Conservation (phyloP, 1,284 basidiomycete genomes). For the Naganishia albida region DNA sequence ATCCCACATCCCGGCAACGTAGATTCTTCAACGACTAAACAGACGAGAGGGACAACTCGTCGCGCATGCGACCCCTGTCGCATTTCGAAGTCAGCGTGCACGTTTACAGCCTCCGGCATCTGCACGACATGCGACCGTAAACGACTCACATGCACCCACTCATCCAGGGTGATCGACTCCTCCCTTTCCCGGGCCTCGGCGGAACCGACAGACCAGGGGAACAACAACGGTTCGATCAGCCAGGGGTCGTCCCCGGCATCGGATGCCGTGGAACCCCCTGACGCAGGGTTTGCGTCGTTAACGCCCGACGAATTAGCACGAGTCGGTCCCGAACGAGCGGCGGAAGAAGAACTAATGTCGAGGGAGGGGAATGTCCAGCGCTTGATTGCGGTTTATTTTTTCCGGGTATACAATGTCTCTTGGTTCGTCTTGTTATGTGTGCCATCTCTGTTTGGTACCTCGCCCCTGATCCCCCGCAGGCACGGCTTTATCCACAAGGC, state of each 20-base stretch:
- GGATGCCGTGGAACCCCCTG: background rate
- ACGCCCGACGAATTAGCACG: conserved; percentile 7
- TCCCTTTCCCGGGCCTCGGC: too few relatives aligned
- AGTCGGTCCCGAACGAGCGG: background rate
- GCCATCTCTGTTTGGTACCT: too few relatives aligned
- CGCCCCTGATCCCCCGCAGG: too few relatives aligned
- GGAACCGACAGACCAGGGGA: too few relatives aligned
- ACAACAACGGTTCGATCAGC: too few relatives aligned
- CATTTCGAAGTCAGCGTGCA: background rate
- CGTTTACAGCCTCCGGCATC: background rate
- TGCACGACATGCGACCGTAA: too few relatives aligned
- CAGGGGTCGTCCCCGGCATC: background rate
- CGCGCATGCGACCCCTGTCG: conserved; percentile 9
- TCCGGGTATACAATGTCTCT: conserved; percentile 9
- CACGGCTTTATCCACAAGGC: conserved; percentile 11
- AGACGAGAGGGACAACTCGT: background rate
- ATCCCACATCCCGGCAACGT: too few relatives aligned
- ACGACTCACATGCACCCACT: too few relatives aligned
- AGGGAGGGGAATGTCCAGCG: conserved; percentile 2
- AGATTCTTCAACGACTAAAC: background rate
- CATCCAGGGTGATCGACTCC: background rate
- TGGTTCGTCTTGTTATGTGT: background rate
- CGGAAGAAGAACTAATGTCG: background rate
- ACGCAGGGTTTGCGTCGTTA: background rate
- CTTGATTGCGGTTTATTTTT: conserved; percentile 13